These are phyloP conservation scores for Retiboletus flavoniger DNA, from an alignment of 1,284 basidiomycete genomes.

Conservation along the genomic window DNA sequence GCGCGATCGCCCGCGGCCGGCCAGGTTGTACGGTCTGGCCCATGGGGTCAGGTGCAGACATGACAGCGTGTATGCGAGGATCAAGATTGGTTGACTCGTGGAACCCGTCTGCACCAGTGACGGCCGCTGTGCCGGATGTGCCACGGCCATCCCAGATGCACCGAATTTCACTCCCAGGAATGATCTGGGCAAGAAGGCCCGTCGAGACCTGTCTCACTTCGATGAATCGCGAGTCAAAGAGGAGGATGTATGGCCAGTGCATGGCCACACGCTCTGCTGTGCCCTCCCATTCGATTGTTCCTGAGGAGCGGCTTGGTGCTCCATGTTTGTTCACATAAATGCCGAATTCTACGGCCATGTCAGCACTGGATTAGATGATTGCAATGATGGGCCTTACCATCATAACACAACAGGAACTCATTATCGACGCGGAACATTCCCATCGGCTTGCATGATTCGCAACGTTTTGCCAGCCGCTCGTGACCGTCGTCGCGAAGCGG, in stretches of 20 bases:
- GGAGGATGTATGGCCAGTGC: constrained; percentile 85
- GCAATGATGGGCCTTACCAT: constrained; percentile 53
- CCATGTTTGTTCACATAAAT: constrained; percentile 89
- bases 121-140: constrained; percentile 40
- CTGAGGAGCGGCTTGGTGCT: constrained; percentile 69
- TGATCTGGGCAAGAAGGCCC: constrained; percentile 87
- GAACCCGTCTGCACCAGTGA: constrained; percentile 20
- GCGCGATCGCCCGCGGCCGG: constrained; percentile 50
- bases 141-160: constrained; percentile 87
- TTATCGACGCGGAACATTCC: constrained; percentile 92
- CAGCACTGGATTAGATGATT: constrained; percentile 4
- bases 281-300: constrained; percentile 94
- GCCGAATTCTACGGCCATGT: constrained; percentile 72
- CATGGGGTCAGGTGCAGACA: constrained; percentile 55
- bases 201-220: constrained; percentile 87
- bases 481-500: constrained; percentile 76
- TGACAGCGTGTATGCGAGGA: constrained; percentile 71
- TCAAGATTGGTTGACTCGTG: constrained; percentile 60
- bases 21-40: constrained; percentile 37
- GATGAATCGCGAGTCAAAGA: constrained; percentile 90
- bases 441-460: constrained; percentile 79
- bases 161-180: constrained; percentile 76
- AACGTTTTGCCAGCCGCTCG: constrained; percentile 74
- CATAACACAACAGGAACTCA: constrained; percentile 92
- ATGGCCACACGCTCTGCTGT: constrained; percentile 84